Evolutionary conservation across 306 rosid genomes (phyloP), one percentile per base, ranked within the genome.

Genomic region (Astragalus membranaceus): DNA sequence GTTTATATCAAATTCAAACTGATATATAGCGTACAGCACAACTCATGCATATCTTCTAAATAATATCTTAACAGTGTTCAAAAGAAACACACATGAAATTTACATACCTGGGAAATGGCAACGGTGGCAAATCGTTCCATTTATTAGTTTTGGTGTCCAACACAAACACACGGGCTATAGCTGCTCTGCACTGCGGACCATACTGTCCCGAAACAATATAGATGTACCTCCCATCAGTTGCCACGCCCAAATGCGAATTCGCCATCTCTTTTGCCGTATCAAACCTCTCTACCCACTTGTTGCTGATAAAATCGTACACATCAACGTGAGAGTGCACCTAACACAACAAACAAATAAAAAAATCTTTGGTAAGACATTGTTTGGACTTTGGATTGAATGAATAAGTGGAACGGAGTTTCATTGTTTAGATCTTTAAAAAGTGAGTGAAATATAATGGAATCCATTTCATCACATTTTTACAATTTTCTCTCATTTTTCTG

Each of bases 291-390:
- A 61, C 79, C 98, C 97, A 87, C 42, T 60, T 81, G 74, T 87
- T 84, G 74, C 54, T 72, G 15, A 67, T 77, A 72, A 93, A 88
- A 77, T 93, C 81, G 79, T 66, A 90, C 26, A 90, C 73, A 80
- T 90, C 96, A 48, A 93, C 88, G 48, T 88, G 97, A 53, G 96
- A 88, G 63, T 93, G 91, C 74, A 93, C 98, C 98, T 93, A 67
- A 58, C 15, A 54, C 64, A 41, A 64, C 48, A 64, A 39, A 50
- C 5, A 26, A 20, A 43, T 10, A 17, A 11, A 48, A 59, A 53
- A 7, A 39, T 10, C 6, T 9, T 39, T 39, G 9, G 44, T 39
- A 8, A 39, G 30, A 26, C 8, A 5, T 35, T 35, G 39, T 35
- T 26, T 26, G 30, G 30, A 26, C 2, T 35, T 26, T 26, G 30